Percentiles rank a stretch among this genome's conserved stretches.
These are phyloP conservation scores for Metschnikowia cerradonensis DNA, from an alignment of 805 yeast species.

Conservation along the genomic window DNA sequence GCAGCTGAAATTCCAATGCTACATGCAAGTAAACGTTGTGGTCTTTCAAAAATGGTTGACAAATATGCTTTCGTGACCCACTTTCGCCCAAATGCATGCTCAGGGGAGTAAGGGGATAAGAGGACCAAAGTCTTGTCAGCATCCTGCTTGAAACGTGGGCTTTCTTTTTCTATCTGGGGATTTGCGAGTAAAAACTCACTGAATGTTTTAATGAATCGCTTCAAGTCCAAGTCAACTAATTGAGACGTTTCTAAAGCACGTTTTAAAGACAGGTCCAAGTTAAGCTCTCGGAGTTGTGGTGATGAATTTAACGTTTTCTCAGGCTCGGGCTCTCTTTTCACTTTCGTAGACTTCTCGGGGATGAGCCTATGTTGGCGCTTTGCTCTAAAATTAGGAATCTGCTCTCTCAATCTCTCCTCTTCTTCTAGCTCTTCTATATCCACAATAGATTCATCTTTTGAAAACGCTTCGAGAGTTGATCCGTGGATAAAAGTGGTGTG, in stretches of 20 bases:
- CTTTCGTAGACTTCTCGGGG: slow-evolving; percentile 22
- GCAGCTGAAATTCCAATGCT: slow-evolving; percentile 81
- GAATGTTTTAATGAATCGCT: slow-evolving; percentile 40
- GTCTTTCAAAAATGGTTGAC: slow-evolving; percentile 74
- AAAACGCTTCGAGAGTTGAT: slow-evolving; percentile 24
- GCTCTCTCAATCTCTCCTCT: slow-evolving; percentile 32
- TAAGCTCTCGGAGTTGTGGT: slow-evolving; percentile 1
- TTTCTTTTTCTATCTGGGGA: slow-evolving; percentile 38
- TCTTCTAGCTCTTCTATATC: slow-evolving; percentile 34
- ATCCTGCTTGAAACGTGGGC: slow-evolving; percentile 33
- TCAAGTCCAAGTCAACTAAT: slow-evolving; percentile 31
- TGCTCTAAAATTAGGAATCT: slow-evolving; percentile 35
- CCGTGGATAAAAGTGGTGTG: slow-evolving; percentile 31
- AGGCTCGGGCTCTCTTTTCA: slow-evolving; percentile 3
- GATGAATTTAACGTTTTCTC: slow-evolving; percentile 1
- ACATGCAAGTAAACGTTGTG: slow-evolving; percentile 71
- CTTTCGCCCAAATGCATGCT: slow-evolving; percentile 67
- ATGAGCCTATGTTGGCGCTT: slow-evolving; percentile 28
- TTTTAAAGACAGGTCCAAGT: slow-evolving; percentile 6
- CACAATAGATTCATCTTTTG: slow-evolving; percentile 30
- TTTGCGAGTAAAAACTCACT: slow-evolving; percentile 40
- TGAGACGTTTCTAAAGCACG: slow-evolving; percentile 30
- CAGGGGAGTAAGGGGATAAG: slow-evolving; percentile 64
- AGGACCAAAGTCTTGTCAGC: slow-evolving; percentile 54
- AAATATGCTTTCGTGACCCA: slow-evolving; percentile 72